Conservation (phyloP, 2,329 filamentous ascomycete genomes). For the Keithomyces neogunnii region DNA sequence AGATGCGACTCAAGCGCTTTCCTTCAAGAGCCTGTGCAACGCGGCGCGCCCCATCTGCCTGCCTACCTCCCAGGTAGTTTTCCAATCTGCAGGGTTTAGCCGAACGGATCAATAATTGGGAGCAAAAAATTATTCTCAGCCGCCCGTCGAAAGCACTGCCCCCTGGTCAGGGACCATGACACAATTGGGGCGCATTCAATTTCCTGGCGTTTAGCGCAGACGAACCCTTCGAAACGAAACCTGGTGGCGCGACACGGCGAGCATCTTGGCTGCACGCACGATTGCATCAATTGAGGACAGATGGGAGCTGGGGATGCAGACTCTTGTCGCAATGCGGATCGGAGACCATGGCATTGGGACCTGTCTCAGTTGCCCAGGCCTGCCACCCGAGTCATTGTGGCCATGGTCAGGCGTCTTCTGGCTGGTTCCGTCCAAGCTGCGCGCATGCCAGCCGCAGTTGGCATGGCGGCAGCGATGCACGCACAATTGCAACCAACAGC, state of each 20-base stretch:
- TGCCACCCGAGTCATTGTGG: neutral
- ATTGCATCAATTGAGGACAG: neutral
- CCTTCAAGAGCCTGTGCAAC: no score
- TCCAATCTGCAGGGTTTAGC: neutral
- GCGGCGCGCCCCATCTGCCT: neutral
- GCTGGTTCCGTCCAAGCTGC: slow-evolving; percentile 1
- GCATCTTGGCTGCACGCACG: neutral
- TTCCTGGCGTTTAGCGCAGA: neutral
- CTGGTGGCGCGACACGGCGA: neutral
- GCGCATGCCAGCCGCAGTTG: neutral
- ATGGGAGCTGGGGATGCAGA: no score
- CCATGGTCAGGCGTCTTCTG: neutral
- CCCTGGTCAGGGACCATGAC: neutral
- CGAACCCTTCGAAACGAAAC: neutral
- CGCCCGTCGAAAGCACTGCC: neutral
- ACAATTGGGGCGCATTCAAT: neutral
- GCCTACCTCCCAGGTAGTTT: no score
- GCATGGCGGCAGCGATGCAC: neutral
- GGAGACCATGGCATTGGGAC: neutral
- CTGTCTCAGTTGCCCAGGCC: neutral
- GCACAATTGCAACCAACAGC: neutral
- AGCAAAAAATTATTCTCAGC: neutral
- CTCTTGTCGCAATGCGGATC: neutral
- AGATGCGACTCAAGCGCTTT: neutral
- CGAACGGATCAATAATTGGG: neutral